Evolutionary conservation across 352 stramenopile genomes (phyloP), one percentile per base, ranked within the genome.

Genomic region (Phytophthora rubi): DNA sequence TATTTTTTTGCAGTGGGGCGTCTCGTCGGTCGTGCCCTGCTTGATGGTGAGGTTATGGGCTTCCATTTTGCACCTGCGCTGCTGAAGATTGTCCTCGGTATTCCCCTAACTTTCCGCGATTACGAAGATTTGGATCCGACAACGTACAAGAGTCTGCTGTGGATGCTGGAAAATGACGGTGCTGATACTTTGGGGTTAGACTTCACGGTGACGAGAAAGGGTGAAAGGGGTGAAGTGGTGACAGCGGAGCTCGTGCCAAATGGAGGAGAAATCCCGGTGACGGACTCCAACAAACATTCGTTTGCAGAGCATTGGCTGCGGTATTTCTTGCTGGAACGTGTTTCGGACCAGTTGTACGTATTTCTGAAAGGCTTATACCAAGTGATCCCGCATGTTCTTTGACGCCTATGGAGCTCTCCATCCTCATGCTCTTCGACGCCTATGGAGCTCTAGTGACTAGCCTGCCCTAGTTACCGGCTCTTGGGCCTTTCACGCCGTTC

Each of bases 311-410:
- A 81, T 4, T 87, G 84, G 62, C 73, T 98, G 35, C 93, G 97
- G 60, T 98, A 98, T 71, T 79, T 91, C 56, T 68, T 98, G 23
- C 77, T 98, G 52, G 92, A 92, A 60, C 81, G 91, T n/a, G 87
- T 98, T 10, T 89, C 94, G 35, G 56, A 62, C 26, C 88, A 96
- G 71, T 68, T 97, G 9, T 70, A 72, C 32, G 68, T 80, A 16
- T 91, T 98, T 65, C 60, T 98, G 16, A 90, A 86, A 57, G 96
- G 97, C 16, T 97, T 99, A 68, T 98, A 98, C 73, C 91, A 98
- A 71, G 89, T 98, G 21, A 89, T 98, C 60, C 96, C 95, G 7
- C 84, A n/a, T n/a, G n/a, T n/a, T n/a, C n/a, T n/a, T n/a, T n/a
- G n/a, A n/a, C n/a, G n/a, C n/a, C n/a, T n/a, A n/a, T n/a, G n/a